Base-by-base conservation (phyloP, 1,284 basidiomycete genomes). In the Cryptococcus wingfieldii region DNA sequence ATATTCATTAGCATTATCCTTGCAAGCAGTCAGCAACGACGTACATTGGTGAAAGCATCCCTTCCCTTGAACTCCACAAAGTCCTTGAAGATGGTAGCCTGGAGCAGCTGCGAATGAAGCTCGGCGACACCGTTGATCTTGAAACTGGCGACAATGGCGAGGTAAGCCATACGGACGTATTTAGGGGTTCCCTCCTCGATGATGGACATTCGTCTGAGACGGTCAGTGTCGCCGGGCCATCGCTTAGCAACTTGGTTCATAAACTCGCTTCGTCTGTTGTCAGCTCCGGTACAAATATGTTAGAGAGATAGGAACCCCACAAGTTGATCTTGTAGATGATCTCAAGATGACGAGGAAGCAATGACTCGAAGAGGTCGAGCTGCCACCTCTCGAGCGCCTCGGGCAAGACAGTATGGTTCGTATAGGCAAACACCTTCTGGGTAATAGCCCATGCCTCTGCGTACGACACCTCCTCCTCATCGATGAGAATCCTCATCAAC, bases 61-160 rank as follows among this genome's bases (percentile, higher is more conserved):
- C 68, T 64, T 14, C 75, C 71, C 55, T 73, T 71, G 68, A 69
- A 75, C 60, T 73, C 69, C 51, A 73, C 70, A 54, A 95, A 95
- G 79, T 95, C 93, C 67, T 88, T 90, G 77, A 93, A 80, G 71
- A 95, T 90, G 16, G 89, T 92, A n/a, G 74, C 64, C 65, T 79
- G 72, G 38, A 81, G 74, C 18, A 80, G 71, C 57, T 77, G 75
- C 19, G 76, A 78, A 69, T 80, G 80, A 1, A 89, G 84, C 80
- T 93, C 92, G n/a, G 93, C 92, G 23, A 96, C 93, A 72, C 93
- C 92, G 68, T 96, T 96, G 68, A 94, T 87, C 66, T 88, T 92
- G 71, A 78, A 78, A 13, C 77, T 78, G 5, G 79, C 88, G 80
- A 79, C 88, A 84, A 72, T 86, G 50, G 79, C 79, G 27, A 78